phyloP scores from a whole-genome alignment of 371 early-diverging fungal species.

The Haplosporangium sp. region DNA sequence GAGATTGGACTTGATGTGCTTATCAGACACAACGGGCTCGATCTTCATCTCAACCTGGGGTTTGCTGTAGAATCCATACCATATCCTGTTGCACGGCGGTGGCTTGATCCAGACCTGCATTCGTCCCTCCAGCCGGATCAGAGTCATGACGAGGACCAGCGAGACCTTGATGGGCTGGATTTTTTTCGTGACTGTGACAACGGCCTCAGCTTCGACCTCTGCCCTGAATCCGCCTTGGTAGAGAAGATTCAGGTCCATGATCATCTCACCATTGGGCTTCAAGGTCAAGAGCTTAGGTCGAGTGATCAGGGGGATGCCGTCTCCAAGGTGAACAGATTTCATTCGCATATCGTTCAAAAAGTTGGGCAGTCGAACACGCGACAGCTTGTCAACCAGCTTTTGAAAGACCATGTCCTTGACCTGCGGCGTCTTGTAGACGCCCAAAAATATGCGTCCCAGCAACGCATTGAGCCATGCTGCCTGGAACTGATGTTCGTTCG shows the following conservation, averaged over 20 bases:
- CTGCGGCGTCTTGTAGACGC: slow-evolving; percentile 73
- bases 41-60: slow-evolving; percentile 85
- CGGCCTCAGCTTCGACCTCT: slow-evolving; percentile 78
- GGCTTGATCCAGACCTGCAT: slow-evolving; percentile 82
- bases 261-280: slow-evolving; percentile 78
- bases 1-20: slow-evolving; percentile 79
- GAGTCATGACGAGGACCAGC: slow-evolving; percentile 79
- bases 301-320: slow-evolving; percentile 82
- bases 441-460: slow-evolving; percentile 81
- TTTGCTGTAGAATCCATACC: slow-evolving; percentile 88
- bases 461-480: slow-evolving; percentile 92
- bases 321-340: slow-evolving; percentile 84
- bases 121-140: slow-evolving; percentile 77
- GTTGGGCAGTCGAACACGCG: slow-evolving; percentile 74
- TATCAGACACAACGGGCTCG: slow-evolving; percentile 91
- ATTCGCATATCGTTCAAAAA: slow-evolving; percentile 87
- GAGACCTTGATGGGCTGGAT: slow-evolving; percentile 80
- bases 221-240: slow-evolving; percentile 83
- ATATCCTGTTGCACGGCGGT: slow-evolving; percentile 88
- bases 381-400: slow-evolving; percentile 72
- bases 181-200: slow-evolving; percentile 60
- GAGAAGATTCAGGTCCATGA: slow-evolving; percentile 77
- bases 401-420: slow-evolving; percentile 69
- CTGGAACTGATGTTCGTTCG: slow-evolving; percentile 72
- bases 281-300: slow-evolving; percentile 80